Evolutionary conservation across 2,329 filamentous ascomycete species (phyloP), one percentile per base, ranked within the genome.

Genomic region (Bimuria novae-zelandiae): DNA sequence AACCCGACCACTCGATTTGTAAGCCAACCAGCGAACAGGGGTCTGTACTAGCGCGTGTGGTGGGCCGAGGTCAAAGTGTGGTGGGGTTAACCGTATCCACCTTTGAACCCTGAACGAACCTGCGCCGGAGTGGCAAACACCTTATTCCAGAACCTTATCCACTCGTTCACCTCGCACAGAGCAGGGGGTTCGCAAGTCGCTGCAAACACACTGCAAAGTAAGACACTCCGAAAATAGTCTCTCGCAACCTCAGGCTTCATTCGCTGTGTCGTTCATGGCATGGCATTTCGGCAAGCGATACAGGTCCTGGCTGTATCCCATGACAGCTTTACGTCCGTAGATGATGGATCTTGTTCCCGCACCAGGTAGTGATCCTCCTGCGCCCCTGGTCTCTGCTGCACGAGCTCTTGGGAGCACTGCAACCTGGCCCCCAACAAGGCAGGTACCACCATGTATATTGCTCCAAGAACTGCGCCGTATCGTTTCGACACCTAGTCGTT

Each of bases 91-190:
- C n/a, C n/a, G n/a, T n/a, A 17, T 40, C 39, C 53, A 43, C 44
- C 39, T 23, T 29, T 37, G 42, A 25, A 42, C 33, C 43, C 39
- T 35, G 37, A 23, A 29, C 27, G 46, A 33, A 50, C 37, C 36
- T 36, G 33, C 37, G 39, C 22, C 27, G 14, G 40, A 49, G 23
- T 35, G 36, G 51, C 44, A 55, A 52, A 49, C 50, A 51, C 51
- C 52, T 61, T 54, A 56, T 42, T 40, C 55, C 55, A 58, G 55
- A 58, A 61, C 51, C 48, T 55, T 56, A 55, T 47, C 27, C 55
- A 27, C 42, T 42, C 45, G 32, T 36, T 21, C 21, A 41, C 37
- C 49, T 51, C 51, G 21, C 36, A 19, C n/a, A 25, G 17, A 11
- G 36, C 19, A 46, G 22, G n/a, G n/a, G n/a, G n/a, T n/a, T n/a